Conservation (phyloP, 108 stramenopile genomes). For the Pelagomonas calceolata region DNA sequence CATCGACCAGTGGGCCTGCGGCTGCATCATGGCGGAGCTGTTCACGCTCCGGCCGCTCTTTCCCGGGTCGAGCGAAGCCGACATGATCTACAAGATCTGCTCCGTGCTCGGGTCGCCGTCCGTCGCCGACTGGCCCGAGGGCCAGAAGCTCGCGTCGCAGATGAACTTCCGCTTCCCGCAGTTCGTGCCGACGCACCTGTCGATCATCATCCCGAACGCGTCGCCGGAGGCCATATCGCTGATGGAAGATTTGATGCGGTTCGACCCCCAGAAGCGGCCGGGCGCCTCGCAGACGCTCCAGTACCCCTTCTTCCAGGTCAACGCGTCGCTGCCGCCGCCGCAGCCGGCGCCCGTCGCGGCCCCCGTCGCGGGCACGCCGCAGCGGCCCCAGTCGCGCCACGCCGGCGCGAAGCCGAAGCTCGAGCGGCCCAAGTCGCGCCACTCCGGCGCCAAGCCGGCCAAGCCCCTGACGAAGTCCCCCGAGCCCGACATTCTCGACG, state of each 20-base stretch:
- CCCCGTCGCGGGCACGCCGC: not conserved
- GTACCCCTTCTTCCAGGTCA: slow-evolving; percentile 50
- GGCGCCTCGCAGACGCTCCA: slow-evolving; percentile 49
- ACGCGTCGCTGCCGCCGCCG: slow-evolving; percentile 1
- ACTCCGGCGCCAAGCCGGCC: no score
- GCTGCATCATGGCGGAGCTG: slow-evolving; percentile 81
- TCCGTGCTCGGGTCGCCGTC: slow-evolving; percentile 63
- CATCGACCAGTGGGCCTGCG: slow-evolving; percentile 83
- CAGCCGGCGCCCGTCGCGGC: not conserved
- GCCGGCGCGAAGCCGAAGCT: no score
- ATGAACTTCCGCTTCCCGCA: slow-evolving; percentile 52
- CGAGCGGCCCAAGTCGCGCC: not conserved
- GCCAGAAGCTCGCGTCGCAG: slow-evolving; percentile 44
- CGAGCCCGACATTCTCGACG: not conserved
- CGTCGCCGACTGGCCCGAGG: slow-evolving; percentile 44
- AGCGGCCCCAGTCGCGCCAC: not conserved
- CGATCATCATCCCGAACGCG: slow-evolving; percentile 41
- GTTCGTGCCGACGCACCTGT: slow-evolving; percentile 42
- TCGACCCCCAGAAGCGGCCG: slow-evolving; percentile 61
- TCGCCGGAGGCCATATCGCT: slow-evolving; percentile 33
- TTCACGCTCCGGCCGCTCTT: slow-evolving; percentile 77
- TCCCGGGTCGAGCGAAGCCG: slow-evolving; percentile 75
- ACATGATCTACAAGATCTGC: slow-evolving; percentile 74
- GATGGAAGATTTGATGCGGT: slow-evolving; percentile 33
- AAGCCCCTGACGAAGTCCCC: no score